A percentile compares a stretch with the other conserved stretches of the same genome.
Conservation (phyloP, 2,329 filamentous ascomycete genomes). For the Penicillium brevicompactum region DNA sequence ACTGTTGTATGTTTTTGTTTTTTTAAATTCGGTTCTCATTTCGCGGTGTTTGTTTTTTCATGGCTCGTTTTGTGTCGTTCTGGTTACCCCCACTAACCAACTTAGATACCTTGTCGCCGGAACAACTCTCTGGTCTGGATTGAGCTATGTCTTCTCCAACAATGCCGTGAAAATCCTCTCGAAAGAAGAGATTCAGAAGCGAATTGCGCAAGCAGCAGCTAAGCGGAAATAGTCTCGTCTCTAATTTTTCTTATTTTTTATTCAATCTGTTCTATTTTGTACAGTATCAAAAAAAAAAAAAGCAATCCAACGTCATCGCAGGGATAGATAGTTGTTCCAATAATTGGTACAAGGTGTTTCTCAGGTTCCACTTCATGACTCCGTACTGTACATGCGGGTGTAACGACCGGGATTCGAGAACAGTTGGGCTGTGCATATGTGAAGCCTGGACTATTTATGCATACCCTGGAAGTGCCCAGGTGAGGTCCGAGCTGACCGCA, state of each 20-base stretch:
- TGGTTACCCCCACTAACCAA: slow-evolving; percentile 6
- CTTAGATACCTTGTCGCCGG: slow-evolving; percentile 77
- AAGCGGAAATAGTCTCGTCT: slow-evolving; percentile 24
- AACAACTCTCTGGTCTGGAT: slow-evolving; percentile 91
- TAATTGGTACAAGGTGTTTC: too few relatives aligned
- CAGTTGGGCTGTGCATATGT: not conserved
- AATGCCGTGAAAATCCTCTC: slow-evolving; percentile 85
- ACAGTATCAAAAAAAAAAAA: not conserved
- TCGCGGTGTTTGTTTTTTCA: not conserved
- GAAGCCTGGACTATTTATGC: not conserved
- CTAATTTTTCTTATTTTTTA: not conserved
- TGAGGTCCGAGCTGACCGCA: too few relatives aligned
- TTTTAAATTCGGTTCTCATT: slow-evolving; percentile 6
- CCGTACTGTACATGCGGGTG: too few relatives aligned
- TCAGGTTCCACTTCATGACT: too few relatives aligned
- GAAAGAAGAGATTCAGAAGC: slow-evolving; percentile 44
- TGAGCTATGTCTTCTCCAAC: slow-evolving; percentile 88
- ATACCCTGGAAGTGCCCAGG: too few relatives aligned
- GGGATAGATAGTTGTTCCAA: not conserved
- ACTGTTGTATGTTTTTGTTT: too few relatives aligned
- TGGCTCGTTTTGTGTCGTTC: not conserved
- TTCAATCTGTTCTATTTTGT: not conserved
- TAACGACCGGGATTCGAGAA: too few relatives aligned
- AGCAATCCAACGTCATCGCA: not conserved
- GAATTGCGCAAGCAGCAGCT: slow-evolving; percentile 32